These are phyloP conservation scores for Henckelia pumila DNA, from an alignment of 257 asterid species.

Conservation along the genomic window DNA sequence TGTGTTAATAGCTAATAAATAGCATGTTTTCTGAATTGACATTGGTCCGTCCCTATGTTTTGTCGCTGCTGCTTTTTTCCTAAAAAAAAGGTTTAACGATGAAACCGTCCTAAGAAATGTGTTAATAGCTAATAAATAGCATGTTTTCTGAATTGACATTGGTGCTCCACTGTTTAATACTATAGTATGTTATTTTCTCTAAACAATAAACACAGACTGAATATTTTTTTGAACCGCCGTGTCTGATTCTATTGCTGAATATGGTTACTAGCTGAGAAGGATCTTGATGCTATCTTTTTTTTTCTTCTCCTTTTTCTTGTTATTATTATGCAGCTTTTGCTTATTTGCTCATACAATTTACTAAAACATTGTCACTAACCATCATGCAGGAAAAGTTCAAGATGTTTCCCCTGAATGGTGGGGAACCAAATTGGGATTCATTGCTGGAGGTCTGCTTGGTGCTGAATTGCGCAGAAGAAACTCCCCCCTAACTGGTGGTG, in stretches of 20 bases:
- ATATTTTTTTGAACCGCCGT: neutral
- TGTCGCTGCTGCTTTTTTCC: neutral
- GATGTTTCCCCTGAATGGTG: conserved; percentile 79
- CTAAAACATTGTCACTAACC: conserved; percentile 1
- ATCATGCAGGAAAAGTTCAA: conserved; percentile 40
- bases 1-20: too few species aligned
- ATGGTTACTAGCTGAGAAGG: neutral
- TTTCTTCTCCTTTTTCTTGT: neutral
- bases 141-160: neutral
- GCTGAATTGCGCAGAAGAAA: conserved; percentile 67
- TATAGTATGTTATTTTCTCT: neutral
- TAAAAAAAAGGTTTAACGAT: neutral
- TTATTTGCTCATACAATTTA: neutral
- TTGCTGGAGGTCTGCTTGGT: conserved; percentile 86
- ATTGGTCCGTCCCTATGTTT: too few species aligned
- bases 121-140: neutral
- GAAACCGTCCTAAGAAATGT: neutral
- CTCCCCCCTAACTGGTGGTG: conserved; percentile 28
- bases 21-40: too few species aligned
- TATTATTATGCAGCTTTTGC: neutral
- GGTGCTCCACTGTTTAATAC: neutral
- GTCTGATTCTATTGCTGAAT: neutral
- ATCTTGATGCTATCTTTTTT: neutral
- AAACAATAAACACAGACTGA: neutral
- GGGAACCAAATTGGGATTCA: conserved; percentile 81